Base-by-base conservation (phyloP, 2,329 filamentous ascomycete genomes). In the Furcasterigmium furcatum region DNA sequence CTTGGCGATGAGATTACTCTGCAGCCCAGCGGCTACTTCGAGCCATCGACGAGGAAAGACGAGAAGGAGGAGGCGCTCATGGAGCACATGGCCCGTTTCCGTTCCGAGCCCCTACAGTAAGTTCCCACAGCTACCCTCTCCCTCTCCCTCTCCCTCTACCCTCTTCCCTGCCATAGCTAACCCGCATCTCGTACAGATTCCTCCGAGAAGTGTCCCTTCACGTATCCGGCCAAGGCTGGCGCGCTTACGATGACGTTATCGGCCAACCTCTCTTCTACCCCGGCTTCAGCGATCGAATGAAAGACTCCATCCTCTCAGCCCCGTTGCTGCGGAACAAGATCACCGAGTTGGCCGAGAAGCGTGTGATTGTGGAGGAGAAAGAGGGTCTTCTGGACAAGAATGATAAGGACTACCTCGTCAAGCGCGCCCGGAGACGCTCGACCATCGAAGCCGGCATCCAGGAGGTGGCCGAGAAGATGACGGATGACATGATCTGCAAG, bases 401-500 rank as follows among this genome's bases (percentile, higher is more conserved):
- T 18, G 80, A 82, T 54, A 73, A 73, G 43, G 73, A 82, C 46
- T 79, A 78, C 59, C 58, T 66, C 38, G 57, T 70, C 49, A 73
- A 81, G 62, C 73, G 76, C 46, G 68, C 70, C 5, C 77, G 76
- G 50, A 72, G 80, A 45, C 79, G 75, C 44, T 72, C 69, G 46
- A 82, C 87, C 56, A 80, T 97, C 46, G 84, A 91, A 59, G 73
- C 75, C 30, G 85, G 85, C 47, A 71, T 99, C 38, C 77, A 83
- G 45, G 84, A 96, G 59, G 85, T 96, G 5, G 87, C 89, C 4
- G 89, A 94, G 52, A 84, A 86, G 53, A 85, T 94, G 79, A 89
- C 91, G 20, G 90, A 96, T 60, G 82, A 86, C 52, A 97, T 99
- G 94, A 96, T 99, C 51, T 97, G 92, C 79, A 99, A 99, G 69